Percentiles rank a stretch among this genome's conserved stretches.
phyloP scores from a whole-genome alignment of 1,284 basidiomycete genomes.

The Marasmius fiardii region DNA sequence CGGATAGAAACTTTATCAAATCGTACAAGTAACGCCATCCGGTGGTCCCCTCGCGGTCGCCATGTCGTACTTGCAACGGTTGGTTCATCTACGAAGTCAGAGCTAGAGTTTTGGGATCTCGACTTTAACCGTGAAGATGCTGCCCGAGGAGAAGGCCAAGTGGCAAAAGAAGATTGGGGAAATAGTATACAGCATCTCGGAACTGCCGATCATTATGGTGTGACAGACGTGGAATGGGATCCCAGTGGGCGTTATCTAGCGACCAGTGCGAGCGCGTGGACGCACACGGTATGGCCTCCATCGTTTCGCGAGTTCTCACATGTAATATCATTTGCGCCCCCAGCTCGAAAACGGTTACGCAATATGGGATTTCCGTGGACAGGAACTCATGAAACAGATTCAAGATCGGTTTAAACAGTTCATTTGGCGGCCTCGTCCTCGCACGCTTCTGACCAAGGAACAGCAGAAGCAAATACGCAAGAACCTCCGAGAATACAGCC shows the following conservation, averaged over 20 bases:
- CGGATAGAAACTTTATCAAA: conserved; percentile 70
- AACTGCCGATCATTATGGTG: conserved; percentile 94
- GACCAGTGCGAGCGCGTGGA: conserved; percentile 94
- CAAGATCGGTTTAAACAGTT: conserved; percentile 98
- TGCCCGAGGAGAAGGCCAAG: conserved; percentile 56
- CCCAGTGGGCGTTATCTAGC: conserved; percentile 93
- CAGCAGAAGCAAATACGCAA: conserved; percentile 86
- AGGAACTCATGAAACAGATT: conserved; percentile 86
- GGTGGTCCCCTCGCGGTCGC: conserved; percentile 96
- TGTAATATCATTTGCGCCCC: conserved; percentile 12
- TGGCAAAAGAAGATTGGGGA: conserved; percentile 76
- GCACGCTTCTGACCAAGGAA: conserved; percentile 84
- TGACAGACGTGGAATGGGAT: conserved; percentile 99
- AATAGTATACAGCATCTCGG: conserved; percentile 85
- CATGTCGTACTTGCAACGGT: conserved; percentile 96
- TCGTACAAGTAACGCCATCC: conserved; percentile 92
- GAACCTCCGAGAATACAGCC: conserved; percentile 91
- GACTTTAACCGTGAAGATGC: conserved; percentile 84
- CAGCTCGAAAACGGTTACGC: conserved; percentile 96
- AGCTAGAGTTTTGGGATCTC: conserved; percentile 98
- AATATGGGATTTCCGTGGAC: conserved; percentile 97
- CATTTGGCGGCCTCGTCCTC: conserved; percentile 94
- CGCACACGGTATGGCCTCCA: conserved; percentile 71
- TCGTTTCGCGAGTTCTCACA: conserved; percentile 6
- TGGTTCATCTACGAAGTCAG: conserved; percentile 93